A percentile compares a stretch with the other conserved stretches of the same genome.
Evolutionary conservation across 2,329 filamentous ascomycete species (phyloP).

Genomic region (Ophiocordyceps camponoti-rufipedis): DNA sequence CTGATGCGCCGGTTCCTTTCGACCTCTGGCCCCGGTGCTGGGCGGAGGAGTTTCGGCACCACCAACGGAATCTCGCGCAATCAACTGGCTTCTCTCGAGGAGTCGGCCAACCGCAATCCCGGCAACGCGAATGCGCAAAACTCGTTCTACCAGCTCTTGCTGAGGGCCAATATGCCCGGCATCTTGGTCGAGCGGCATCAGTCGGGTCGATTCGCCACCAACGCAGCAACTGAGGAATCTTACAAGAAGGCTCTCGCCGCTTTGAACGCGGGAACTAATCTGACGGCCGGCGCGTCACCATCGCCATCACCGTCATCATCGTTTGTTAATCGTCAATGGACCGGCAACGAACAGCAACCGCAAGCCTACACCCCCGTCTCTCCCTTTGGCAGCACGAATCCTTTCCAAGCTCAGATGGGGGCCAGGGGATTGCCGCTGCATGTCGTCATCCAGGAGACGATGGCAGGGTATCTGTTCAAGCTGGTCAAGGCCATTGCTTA

Average conservation of each 20-base stretch:
- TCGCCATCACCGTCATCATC: constrained; percentile 3
- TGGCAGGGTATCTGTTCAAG: constrained; percentile 47
- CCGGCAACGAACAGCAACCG: constrained; percentile 9
- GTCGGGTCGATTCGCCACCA: constrained; percentile 69
- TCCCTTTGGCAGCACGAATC: constrained; percentile 5
- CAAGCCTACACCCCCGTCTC: constrained; percentile 7
- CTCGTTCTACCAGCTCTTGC: constrained; percentile 79
- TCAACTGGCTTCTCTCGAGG: constrained; percentile 70
- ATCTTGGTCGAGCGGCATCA: constrained; percentile 85
- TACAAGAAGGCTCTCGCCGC: constrained; percentile 54
- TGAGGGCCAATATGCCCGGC: constrained; percentile 83
- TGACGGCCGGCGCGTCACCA: constrained; percentile 7
- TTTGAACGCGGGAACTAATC: constrained; percentile 12
- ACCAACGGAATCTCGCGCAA: constrained; percentile 35
- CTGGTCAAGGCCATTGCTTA: constrained; percentile 77
- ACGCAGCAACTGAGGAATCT: constrained; percentile 55
- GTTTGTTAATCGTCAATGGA: constrained; percentile 11
- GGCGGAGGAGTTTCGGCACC: constrained; percentile 20
- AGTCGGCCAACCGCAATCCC: constrained; percentile 84
- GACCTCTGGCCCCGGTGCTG: constrained; percentile 1
- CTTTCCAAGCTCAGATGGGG: constrained; percentile 28
- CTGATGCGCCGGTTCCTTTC: not conserved
- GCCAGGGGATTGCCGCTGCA: constrained; percentile 75
- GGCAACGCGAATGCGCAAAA: constrained; percentile 76
- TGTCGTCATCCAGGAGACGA: constrained; percentile 83